Conservation (phyloP, 129 eudicot species). For the Cynara cardunculus region DNA sequence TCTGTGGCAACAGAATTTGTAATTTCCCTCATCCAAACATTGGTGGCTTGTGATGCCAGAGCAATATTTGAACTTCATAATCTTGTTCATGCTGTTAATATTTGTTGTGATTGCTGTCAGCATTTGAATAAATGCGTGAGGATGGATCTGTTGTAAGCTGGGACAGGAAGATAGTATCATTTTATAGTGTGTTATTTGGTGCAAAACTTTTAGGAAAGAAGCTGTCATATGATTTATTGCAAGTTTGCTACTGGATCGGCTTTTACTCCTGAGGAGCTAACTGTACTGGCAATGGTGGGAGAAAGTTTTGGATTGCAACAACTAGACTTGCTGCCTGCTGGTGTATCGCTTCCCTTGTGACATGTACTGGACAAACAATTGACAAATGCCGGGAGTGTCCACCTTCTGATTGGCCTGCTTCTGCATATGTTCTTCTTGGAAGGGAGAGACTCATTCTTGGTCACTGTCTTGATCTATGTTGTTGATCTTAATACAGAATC, state of each 20-base stretch:
- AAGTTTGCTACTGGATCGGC: constrained; percentile 68
- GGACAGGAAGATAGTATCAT: constrained; percentile 83
- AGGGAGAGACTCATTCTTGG: too few species aligned
- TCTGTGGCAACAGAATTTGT: too few species aligned
- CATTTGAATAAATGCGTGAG: too few species aligned
- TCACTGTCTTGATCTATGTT: too few species aligned
- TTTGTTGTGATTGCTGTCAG: too few species aligned
- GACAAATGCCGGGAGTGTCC: constrained; percentile 96
- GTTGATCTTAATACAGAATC: too few species aligned
- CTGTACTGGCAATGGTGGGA: constrained; percentile 93
- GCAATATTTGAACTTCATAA: too few species aligned
- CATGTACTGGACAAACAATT: too few species aligned
- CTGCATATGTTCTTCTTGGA: constrained; percentile 97
- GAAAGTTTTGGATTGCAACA: constrained; percentile 92
- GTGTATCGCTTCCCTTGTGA: constrained; percentile 91
- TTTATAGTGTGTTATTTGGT: constrained; percentile 86
- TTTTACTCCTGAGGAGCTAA: constrained; percentile 61
- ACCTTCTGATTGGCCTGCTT: constrained; percentile 93
- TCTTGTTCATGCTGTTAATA: too few species aligned
- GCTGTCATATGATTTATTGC: constrained; percentile 63
- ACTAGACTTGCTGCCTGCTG: constrained; percentile 86
- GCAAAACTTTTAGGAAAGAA: constrained; percentile 46
- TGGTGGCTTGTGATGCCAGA: too few species aligned
- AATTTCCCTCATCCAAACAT: too few species aligned
- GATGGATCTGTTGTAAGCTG: constrained; percentile 70